Conservation (phyloP, 2,329 filamentous ascomycete genomes). For the Teratosphaeria pseudoeucalypti region DNA sequence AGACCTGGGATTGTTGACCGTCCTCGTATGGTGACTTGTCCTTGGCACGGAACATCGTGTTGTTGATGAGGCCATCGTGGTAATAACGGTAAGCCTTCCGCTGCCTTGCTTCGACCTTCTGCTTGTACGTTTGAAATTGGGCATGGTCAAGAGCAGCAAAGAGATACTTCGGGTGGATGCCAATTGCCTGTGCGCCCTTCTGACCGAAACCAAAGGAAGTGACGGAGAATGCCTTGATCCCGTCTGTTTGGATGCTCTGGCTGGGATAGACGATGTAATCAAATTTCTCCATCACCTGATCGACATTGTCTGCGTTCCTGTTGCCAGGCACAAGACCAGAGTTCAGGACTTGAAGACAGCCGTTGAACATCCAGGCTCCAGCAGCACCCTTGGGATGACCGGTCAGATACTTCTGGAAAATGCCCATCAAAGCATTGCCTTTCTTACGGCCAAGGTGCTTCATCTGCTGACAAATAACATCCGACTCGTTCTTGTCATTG, state of each 20-base stretch:
- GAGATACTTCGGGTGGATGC: conserved; percentile 92
- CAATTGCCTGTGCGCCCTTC: conserved; percentile 95
- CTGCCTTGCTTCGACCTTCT: conserved; percentile 83
- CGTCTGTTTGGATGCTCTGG: conserved; percentile 90
- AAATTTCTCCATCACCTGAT: conserved; percentile 92
- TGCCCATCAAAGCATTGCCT: conserved; percentile 89
- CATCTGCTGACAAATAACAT: conserved; percentile 92
- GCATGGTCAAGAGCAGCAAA: conserved; percentile 86
- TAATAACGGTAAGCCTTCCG: conserved; percentile 99
- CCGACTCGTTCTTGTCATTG: conserved; percentile 99
- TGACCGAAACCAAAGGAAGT: conserved; percentile 99
- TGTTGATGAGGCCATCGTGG: conserved; percentile 97
- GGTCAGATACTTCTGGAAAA: conserved; percentile 99
- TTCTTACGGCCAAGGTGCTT: conserved; percentile 88
- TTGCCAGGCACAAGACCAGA: conserved; percentile 90
- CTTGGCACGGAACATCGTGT: conserved; percentile 95
- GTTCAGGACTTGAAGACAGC: conserved; percentile 90
- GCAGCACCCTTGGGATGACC: conserved; percentile 98
- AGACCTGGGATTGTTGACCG: conserved; percentile 72
- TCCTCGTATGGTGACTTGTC: conserved; percentile 81
- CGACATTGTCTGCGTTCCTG: conserved; percentile 95
- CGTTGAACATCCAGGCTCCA: conserved; percentile 99
- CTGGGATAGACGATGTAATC: conserved; percentile 97
- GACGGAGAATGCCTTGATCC: conserved; percentile 95
- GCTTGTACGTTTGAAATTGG: conserved; percentile 70